Percentiles rank a stretch among this genome's conserved stretches.
phyloP scores from a whole-genome alignment of 2,329 filamentous ascomycete genomes.

The Trichoderma sp. region DNA sequence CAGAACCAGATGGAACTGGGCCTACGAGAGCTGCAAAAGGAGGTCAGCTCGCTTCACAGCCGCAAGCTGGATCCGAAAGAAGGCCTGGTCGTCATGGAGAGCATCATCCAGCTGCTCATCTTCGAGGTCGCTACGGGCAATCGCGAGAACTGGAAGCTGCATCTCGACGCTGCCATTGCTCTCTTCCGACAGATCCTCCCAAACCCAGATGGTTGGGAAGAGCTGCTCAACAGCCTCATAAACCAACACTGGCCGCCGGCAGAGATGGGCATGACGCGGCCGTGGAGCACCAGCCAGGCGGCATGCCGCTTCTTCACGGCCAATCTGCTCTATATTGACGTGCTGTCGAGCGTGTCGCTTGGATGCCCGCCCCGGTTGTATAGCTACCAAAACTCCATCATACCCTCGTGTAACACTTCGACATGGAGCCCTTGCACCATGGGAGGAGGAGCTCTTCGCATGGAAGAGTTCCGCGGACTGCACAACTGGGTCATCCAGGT shows the following conservation, averaged over 20 bases:
- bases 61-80: slow-evolving; percentile 35
- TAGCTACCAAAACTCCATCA: slow-evolving; percentile 46
- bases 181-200: slow-evolving; percentile 54
- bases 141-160: slow-evolving; percentile 55
- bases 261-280: slow-evolving; percentile 39
- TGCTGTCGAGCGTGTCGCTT: slow-evolving; percentile 54
- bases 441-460: slow-evolving; percentile 42
- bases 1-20: slow-evolving; percentile 51
- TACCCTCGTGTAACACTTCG: slow-evolving; percentile 40
- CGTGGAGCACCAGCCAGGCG: slow-evolving; percentile 52
- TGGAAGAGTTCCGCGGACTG: slow-evolving; percentile 59
- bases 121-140: slow-evolving; percentile 54
- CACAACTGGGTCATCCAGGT: slow-evolving; percentile 60
- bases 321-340: slow-evolving; percentile 53
- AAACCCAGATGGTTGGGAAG: slow-evolving; percentile 43
- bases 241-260: slow-evolving; percentile 42
- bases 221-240: slow-evolving; percentile 40
- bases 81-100: slow-evolving; percentile 51
- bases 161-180: slow-evolving; percentile 54
- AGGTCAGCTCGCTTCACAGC: slow-evolving; percentile 45
- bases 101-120: slow-evolving; percentile 57
- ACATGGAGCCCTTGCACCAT: slow-evolving; percentile 32
- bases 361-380: slow-evolving; percentile 48
- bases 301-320: slow-evolving; percentile 53
- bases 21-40: slow-evolving; percentile 49